Evolutionary conservation across 352 stramenopile genomes (phyloP).

Genomic region (Phytophthora ohioensis): DNA sequence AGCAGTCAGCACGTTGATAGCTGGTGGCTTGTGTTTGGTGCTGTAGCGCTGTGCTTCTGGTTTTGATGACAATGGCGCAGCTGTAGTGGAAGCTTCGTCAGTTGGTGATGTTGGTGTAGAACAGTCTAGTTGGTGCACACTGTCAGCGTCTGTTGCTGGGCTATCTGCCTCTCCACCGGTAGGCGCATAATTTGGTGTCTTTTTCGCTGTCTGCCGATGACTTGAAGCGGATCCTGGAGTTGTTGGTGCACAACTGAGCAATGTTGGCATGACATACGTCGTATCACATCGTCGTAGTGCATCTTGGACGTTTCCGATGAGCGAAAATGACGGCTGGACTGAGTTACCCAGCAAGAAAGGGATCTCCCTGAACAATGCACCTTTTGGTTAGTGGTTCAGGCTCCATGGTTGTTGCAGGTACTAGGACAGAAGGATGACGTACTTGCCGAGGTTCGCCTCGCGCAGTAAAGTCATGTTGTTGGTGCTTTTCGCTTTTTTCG

Average conservation of each 20-base stretch:
- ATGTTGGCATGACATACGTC: constrained; percentile 52
- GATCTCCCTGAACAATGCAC: constrained; percentile 51
- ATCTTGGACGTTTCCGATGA: constrained; percentile 79
- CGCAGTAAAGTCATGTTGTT: constrained; percentile 74
- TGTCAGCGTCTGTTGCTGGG: not conserved
- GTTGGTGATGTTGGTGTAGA: not conserved
- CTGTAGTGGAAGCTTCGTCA: not conserved
- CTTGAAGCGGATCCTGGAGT: constrained; percentile 11
- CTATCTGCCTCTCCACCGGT: constrained; percentile 1
- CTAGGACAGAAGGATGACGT: constrained; percentile 25
- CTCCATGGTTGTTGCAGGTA: not conserved
- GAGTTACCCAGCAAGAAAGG: constrained; percentile 75
- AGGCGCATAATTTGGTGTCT: not conserved
- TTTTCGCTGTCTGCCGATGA: not conserved
- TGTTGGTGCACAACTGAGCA: constrained; percentile 10
- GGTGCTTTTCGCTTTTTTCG: constrained; percentile 46
- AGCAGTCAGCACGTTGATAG: constrained; percentile 52
- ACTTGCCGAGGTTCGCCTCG: constrained; percentile 77
- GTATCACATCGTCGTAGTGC: constrained; percentile 75
- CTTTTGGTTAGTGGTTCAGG: not conserved
- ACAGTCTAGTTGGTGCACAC: not conserved
- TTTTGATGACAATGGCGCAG: constrained; percentile 10
- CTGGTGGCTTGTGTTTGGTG: constrained; percentile 38
- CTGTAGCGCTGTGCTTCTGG: not conserved
- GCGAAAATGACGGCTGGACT: constrained; percentile 66